A percentile compares a stretch with the other conserved stretches of the same genome.
These are phyloP conservation scores for Catunica adiposa DNA, from an alignment of 2,329 filamentous ascomycete genomes.

Conservation along the genomic window DNA sequence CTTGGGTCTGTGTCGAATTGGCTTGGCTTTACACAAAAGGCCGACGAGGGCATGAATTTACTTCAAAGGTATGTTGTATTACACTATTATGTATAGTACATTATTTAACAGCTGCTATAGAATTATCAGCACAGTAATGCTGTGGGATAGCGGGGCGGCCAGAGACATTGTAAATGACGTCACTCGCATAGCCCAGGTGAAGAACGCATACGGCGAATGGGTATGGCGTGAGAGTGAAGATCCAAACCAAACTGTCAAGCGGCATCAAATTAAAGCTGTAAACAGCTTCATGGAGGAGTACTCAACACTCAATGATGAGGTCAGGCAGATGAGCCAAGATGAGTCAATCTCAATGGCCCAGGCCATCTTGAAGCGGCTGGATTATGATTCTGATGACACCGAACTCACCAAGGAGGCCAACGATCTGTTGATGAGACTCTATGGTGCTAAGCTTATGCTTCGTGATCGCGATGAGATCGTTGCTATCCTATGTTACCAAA, in stretches of 20 bases:
- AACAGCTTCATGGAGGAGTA: conserved; percentile 38
- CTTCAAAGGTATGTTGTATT: conserved; percentile 36
- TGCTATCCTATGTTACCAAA: conserved; percentile 46
- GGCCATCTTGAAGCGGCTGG: conserved; percentile 42
- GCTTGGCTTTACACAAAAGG: conserved; percentile 54
- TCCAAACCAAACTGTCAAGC: conserved; percentile 21
- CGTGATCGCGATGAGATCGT: conserved; percentile 59
- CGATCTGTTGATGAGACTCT: conserved; percentile 23
- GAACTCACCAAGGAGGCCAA: conserved; percentile 11
- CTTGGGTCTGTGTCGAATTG: conserved; percentile 61
- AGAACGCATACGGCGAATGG: conserved; percentile 2
- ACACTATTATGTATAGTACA: neutral
- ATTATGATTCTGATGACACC: conserved; percentile 24
- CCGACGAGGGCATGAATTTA: conserved; percentile 66
- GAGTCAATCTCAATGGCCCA: conserved; percentile 44
- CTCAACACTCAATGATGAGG: conserved; percentile 39
- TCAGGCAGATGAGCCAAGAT: conserved; percentile 37
- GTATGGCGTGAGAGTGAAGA: neutral
- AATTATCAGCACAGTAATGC: conserved; percentile 56
- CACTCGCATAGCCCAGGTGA: neutral
- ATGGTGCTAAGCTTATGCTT: conserved; percentile 51
- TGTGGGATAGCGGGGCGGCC: conserved; percentile 58
- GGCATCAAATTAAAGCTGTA: conserved; percentile 43
- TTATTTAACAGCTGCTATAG: conserved; percentile 23
- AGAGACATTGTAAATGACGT: conserved; percentile 20